Conservation (phyloP, 2,329 filamentous ascomycete genomes). For the Aspergillus pseudoviridinutans region DNA sequence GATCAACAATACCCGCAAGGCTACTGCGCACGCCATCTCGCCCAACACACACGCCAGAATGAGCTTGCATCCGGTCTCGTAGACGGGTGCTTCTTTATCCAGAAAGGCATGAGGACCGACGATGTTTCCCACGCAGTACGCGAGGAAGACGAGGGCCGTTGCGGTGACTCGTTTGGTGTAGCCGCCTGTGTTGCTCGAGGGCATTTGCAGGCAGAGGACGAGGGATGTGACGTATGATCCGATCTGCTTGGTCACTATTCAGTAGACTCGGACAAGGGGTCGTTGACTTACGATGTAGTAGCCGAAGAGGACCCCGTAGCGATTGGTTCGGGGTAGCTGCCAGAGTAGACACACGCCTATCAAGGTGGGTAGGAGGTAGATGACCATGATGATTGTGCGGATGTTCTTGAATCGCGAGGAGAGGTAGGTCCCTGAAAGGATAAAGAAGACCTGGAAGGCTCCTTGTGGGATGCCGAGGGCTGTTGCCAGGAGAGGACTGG, state of each 20-base stretch:
- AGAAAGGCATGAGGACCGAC: slow-evolving; percentile 46
- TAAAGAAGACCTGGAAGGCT: slow-evolving; percentile 49
- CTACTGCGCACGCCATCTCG: slow-evolving; percentile 17
- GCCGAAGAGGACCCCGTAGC: slow-evolving; percentile 48
- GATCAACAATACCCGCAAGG: slow-evolving; percentile 15
- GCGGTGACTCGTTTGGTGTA: slow-evolving; percentile 50
- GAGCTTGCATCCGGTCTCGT: slow-evolving; percentile 51
- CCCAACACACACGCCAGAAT: slow-evolving; percentile 37
- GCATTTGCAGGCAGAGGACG: slow-evolving; percentile 48
- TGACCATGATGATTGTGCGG: slow-evolving; percentile 51
- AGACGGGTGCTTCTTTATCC: slow-evolving; percentile 41
- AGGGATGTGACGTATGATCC: slow-evolving; percentile 49
- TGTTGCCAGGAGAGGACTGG: slow-evolving; percentile 46
- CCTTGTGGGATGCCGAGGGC: slow-evolving; percentile 54
- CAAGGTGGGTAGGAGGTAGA: slow-evolving; percentile 51
- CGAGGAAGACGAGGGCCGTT: slow-evolving; percentile 44
- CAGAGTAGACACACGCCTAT: slow-evolving; percentile 49
- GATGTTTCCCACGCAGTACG: slow-evolving; percentile 44
- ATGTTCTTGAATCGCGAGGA: slow-evolving; percentile 50
- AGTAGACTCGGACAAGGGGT: background rate
- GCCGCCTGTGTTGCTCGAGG: slow-evolving; percentile 41
- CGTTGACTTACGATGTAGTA: slow-evolving; percentile 44
- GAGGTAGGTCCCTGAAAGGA: slow-evolving; percentile 51
- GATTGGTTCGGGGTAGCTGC: slow-evolving; percentile 43
- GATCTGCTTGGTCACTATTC: slow-evolving; percentile 12